Percentiles rank a stretch among this genome's conserved stretches.
Conservation (phyloP, 768 basidiomycete species). For the Russula virescens region DNA sequence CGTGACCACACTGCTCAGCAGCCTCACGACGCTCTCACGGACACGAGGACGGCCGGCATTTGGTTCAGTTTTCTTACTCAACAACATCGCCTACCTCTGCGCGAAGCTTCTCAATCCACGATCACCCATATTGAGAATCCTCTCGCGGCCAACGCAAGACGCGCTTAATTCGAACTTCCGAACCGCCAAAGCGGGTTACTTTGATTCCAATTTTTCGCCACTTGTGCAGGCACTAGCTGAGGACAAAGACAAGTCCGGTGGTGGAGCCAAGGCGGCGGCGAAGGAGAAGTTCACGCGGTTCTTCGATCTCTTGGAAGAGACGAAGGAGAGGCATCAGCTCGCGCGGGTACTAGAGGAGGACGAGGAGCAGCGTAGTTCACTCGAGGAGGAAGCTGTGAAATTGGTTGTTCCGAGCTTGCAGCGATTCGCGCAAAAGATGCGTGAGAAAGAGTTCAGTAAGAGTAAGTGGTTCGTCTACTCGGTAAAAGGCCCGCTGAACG, state of each 20-base stretch:
- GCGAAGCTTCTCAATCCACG: slow-evolving; percentile 51
- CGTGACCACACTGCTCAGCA: slow-evolving; percentile 56
- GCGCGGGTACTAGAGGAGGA: slow-evolving; percentile 71
- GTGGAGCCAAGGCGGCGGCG: slow-evolving; percentile 45
- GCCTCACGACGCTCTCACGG: slow-evolving; percentile 58
- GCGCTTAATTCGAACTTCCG: slow-evolving; percentile 64
- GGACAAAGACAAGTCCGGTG: slow-evolving; percentile 39
- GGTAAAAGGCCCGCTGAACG: neutral
- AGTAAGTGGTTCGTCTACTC: slow-evolving; percentile 41
- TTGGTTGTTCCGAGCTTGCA: slow-evolving; percentile 71
- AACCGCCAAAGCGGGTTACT: slow-evolving; percentile 78
- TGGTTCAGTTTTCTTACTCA: slow-evolving; percentile 71
- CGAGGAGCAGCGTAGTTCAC: slow-evolving; percentile 46
- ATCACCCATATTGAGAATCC: slow-evolving; percentile 41
- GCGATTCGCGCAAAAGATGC: slow-evolving; percentile 67
- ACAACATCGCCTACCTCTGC: slow-evolving; percentile 70
- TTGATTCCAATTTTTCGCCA: slow-evolving; percentile 76
- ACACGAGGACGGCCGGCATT: slow-evolving; percentile 55
- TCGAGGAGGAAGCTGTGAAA: slow-evolving; percentile 71
- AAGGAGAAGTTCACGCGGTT: slow-evolving; percentile 84
- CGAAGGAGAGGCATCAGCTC: slow-evolving; percentile 66
- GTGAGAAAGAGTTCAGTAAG: slow-evolving; percentile 80
- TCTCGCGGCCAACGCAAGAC: slow-evolving; percentile 60
- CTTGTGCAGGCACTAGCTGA: slow-evolving; percentile 58
- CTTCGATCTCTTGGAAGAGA: slow-evolving; percentile 75